A percentile compares a stretch with the other conserved stretches of the same genome.
Conservation (phyloP, 345 rosid genomes). For the Sisymbrium irio region DNA sequence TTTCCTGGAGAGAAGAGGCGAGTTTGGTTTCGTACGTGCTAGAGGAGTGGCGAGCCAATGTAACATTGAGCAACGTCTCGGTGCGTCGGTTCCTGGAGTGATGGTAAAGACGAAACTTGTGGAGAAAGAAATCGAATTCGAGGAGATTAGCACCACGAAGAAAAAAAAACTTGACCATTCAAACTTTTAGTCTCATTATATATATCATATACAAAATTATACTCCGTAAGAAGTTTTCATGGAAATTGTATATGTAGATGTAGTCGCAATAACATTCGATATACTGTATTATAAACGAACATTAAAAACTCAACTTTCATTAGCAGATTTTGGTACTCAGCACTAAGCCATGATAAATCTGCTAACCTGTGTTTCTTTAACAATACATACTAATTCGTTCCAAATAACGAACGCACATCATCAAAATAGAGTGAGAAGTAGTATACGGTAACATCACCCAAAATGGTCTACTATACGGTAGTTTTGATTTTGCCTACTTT, state of each 20-base stretch:
- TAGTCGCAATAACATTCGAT: not conserved
- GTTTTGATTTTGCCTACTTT: too few species aligned
- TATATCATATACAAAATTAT: not conserved
- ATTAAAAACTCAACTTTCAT: not conserved
- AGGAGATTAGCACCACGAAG: conserved; percentile 4
- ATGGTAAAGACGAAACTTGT: conserved; percentile 46
- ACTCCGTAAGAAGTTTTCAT: conserved; percentile 22
- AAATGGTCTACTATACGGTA: too few species aligned
- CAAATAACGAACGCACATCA: not conserved
- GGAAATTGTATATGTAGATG: not conserved
- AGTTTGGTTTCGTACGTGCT: conserved; percentile 31
- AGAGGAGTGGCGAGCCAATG: conserved; percentile 41
- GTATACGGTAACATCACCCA: too few species aligned
- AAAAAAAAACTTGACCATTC: conserved; percentile 55
- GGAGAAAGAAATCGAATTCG: conserved; percentile 33
- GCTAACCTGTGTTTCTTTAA: not conserved
- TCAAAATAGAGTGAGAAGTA: not conserved
- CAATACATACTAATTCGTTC: not conserved
- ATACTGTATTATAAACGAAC: not conserved
- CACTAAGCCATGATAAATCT: not conserved
- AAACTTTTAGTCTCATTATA: too few species aligned
- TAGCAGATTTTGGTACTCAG: not conserved
- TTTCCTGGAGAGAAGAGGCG: conserved; percentile 48
- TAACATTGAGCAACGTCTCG: conserved; percentile 40
- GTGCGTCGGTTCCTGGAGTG: conserved; percentile 16